Evolutionary conservation across 2,329 filamentous ascomycete species (phyloP).

Genomic region (Colletotrichum gloeosporioides): DNA sequence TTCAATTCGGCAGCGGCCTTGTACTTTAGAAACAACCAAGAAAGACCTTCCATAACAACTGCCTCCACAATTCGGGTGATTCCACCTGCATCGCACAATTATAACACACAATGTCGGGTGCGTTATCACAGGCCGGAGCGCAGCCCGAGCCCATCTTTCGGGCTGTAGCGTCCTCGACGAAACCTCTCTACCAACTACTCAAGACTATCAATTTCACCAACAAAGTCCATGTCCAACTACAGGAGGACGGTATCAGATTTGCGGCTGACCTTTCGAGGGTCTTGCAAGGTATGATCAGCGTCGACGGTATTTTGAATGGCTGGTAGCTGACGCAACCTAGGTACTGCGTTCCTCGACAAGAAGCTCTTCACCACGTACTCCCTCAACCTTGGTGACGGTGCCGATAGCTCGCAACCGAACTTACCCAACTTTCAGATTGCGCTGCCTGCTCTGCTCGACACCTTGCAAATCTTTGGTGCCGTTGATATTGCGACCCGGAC

Average conservation of each 20-base stretch:
- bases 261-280: slow-evolving; percentile 87
- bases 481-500: slow-evolving; percentile 68
- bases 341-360: slow-evolving; percentile 79
- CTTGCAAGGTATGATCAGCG: slow-evolving; percentile 76
- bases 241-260: slow-evolving; percentile 84
- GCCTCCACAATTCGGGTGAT: slow-evolving; percentile 3
- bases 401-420: slow-evolving; percentile 43
- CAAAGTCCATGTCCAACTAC: slow-evolving; percentile 73
- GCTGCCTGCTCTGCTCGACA: slow-evolving; percentile 86
- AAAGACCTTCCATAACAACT: slow-evolving; percentile 9
- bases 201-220: slow-evolving; percentile 65
- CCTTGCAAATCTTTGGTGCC: slow-evolving; percentile 93
- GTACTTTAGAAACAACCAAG: slow-evolving; percentile 25
- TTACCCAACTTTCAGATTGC: slow-evolving; percentile 85
- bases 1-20: slow-evolving; percentile 23
- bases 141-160: slow-evolving; percentile 64
- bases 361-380: slow-evolving; percentile 86
- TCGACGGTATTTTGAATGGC: too few species aligned
- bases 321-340: not conserved
- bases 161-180: slow-evolving; percentile 78
- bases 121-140: slow-evolving; percentile 23
- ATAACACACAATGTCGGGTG: slow-evolving; percentile 25
- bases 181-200: slow-evolving; percentile 71
- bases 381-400: slow-evolving; percentile 59
- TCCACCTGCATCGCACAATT: not conserved